Conservation (phyloP, 2,329 filamentous ascomycete genomes). For the Trichoderma sp. region DNA sequence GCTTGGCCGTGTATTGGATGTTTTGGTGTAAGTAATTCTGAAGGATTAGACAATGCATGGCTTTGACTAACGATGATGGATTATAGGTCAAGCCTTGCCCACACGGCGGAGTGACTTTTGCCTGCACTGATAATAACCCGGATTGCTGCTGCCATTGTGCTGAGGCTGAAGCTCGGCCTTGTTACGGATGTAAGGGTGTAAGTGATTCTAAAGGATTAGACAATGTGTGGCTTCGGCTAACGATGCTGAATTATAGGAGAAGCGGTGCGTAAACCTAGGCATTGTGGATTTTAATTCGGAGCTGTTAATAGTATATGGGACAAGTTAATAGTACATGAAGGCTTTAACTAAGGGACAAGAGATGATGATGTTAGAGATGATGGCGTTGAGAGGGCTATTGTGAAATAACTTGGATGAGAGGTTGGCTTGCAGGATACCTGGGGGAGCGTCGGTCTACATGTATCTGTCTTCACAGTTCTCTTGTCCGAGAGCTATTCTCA, state of each 20-base stretch:
- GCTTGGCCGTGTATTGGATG: constrained; percentile 1
- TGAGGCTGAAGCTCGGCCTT: background rate
- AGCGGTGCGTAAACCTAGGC: background rate
- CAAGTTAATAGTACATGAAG: background rate
- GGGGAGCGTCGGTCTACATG: background rate
- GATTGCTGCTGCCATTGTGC: background rate
- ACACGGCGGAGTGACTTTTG: too few relatives aligned
- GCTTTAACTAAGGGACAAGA: background rate
- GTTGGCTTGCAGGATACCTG: background rate
- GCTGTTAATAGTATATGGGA: background rate
- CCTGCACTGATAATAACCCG: background rate
- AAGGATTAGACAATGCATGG: background rate
- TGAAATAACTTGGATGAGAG: background rate
- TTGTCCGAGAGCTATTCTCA: background rate
- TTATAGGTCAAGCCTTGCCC: background rate
- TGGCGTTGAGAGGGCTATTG: background rate
- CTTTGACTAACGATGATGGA: background rate
- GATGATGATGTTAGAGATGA: background rate
- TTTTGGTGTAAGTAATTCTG: background rate
- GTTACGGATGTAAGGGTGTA: background rate
- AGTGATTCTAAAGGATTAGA: background rate
- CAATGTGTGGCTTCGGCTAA: background rate
- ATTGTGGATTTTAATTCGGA: background rate
- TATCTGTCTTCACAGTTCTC: background rate
- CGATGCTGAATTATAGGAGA: background rate